These are phyloP conservation scores for Sarocladium kiliense DNA, from an alignment of 2,329 filamentous ascomycete species.

Conservation along the genomic window DNA sequence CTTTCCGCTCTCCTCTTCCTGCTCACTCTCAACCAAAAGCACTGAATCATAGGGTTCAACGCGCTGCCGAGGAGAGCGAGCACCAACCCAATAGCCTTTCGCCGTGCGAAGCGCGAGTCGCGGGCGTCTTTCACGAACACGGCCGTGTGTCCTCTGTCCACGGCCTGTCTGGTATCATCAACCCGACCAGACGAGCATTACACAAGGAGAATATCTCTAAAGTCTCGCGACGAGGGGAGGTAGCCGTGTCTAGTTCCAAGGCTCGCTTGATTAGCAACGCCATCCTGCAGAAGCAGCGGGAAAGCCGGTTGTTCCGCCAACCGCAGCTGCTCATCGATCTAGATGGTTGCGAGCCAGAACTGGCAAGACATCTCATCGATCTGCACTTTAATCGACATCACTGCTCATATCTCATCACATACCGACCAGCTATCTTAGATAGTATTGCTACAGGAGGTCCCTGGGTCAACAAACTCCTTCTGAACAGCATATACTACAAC, in stretches of 20 bases:
- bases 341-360: conserved; percentile 26
- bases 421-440: conserved; percentile 33
- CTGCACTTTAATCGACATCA: conserved; percentile 32
- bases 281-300: conserved; percentile 26
- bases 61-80: neutral
- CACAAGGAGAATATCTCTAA: conserved; percentile 24
- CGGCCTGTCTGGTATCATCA: conserved; percentile 29
- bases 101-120: conserved; percentile 27
- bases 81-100: conserved; percentile 16
- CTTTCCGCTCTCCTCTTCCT: no score
- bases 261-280: conserved; percentile 29
- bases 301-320: conserved; percentile 23
- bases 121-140: conserved; percentile 28
- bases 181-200: conserved; percentile 22
- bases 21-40: no score
- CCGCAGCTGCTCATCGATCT: conserved; percentile 26
- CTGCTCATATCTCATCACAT: conserved; percentile 30
- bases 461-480: conserved; percentile 30
- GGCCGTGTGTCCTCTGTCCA: conserved; percentile 29
- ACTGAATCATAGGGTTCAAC: no score
- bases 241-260: conserved; percentile 22
- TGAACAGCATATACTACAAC: conserved; percentile 36
- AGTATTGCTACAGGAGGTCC: conserved; percentile 28
- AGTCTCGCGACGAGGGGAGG: conserved; percentile 20
- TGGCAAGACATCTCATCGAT: conserved; percentile 30